These are phyloP conservation scores for Diplodia mutila DNA, from an alignment of 2,329 filamentous ascomycete genomes.

Conservation along the genomic window DNA sequence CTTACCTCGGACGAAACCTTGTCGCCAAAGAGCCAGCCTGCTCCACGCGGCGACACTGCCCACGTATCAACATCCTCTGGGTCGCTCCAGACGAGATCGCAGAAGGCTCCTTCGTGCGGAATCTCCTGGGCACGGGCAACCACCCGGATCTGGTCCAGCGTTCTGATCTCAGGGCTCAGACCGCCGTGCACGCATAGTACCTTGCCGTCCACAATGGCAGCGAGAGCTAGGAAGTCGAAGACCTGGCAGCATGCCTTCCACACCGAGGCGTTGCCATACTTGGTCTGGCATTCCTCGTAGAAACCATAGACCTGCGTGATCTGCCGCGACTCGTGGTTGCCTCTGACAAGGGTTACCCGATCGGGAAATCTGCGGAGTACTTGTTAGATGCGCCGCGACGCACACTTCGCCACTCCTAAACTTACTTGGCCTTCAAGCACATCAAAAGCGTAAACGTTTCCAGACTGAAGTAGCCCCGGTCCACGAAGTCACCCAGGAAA, in stretches of 20 bases:
- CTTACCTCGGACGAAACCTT: slow-evolving; percentile 69
- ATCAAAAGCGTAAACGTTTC: slow-evolving; percentile 74
- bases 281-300: slow-evolving; percentile 97
- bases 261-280: slow-evolving; percentile 98
- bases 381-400: slow-evolving; percentile 25
- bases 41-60: slow-evolving; percentile 70
- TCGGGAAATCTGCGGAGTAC: slow-evolving; percentile 63
- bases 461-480: slow-evolving; percentile 73
- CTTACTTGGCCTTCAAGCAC: slow-evolving; percentile 72
- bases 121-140: slow-evolving; percentile 87
- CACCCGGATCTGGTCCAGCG: slow-evolving; percentile 84
- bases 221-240: slow-evolving; percentile 97
- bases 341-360: slow-evolving; percentile 71
- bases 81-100: slow-evolving; percentile 93
- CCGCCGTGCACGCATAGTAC: slow-evolving; percentile 99
- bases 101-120: slow-evolving; percentile 97
- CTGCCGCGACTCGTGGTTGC: slow-evolving; percentile 96
- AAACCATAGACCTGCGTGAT: slow-evolving; percentile 99
- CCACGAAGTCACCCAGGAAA: slow-evolving; percentile 74
- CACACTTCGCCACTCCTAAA: slow-evolving; percentile 19
- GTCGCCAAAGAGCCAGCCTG: slow-evolving; percentile 71
- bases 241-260: slow-evolving; percentile 99
- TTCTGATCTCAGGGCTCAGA: slow-evolving; percentile 93
- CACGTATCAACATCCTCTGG: slow-evolving; percentile 72
- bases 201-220: slow-evolving; percentile 97